A percentile compares a stretch with the other conserved stretches of the same genome.
These are phyloP conservation scores for Suillus bovinus DNA, from an alignment of 768 basidiomycete species.

Conservation along the genomic window DNA sequence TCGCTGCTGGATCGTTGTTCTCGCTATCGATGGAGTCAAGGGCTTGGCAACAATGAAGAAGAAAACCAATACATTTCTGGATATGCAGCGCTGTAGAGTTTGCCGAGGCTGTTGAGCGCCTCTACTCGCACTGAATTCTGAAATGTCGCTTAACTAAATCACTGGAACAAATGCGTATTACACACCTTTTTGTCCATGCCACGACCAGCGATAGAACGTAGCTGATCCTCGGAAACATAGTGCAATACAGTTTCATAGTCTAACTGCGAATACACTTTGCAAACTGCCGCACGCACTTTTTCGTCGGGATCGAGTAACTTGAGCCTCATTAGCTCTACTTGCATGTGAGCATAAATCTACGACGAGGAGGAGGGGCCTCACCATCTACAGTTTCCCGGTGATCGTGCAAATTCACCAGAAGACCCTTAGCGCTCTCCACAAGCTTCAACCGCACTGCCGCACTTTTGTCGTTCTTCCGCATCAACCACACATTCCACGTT, in stretches of 20 bases:
- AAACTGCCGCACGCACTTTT: constrained; percentile 82
- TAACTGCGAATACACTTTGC: constrained; percentile 76
- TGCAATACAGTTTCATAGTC: constrained; percentile 92
- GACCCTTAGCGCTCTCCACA: constrained; percentile 63
- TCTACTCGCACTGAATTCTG: constrained; percentile 67
- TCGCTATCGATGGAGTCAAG: constrained; percentile 51
- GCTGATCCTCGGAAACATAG: constrained; percentile 63
- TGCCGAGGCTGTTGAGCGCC: constrained; percentile 75
- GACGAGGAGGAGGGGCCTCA: constrained; percentile 33
- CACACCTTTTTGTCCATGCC: constrained; percentile 84
- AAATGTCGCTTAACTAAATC: constrained; percentile 8
- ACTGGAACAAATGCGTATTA: neutral
- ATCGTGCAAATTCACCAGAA: constrained; percentile 69
- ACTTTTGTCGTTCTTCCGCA: constrained; percentile 75
- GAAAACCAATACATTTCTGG: constrained; percentile 75
- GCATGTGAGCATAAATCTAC: constrained; percentile 3
- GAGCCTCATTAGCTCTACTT: constrained; percentile 51
- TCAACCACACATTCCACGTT: constrained; percentile 86
- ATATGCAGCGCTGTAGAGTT: constrained; percentile 79
- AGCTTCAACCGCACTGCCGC: constrained; percentile 73
- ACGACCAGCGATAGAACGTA: constrained; percentile 67
- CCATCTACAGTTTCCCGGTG: constrained; percentile 72
- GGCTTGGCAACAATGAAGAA: neutral
- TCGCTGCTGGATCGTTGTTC: constrained; percentile 69
- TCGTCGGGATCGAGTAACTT: constrained; percentile 91